These are phyloP conservation scores for Calcarisporium arbuscula DNA, from an alignment of 2,329 filamentous ascomycete species.

Conservation along the genomic window DNA sequence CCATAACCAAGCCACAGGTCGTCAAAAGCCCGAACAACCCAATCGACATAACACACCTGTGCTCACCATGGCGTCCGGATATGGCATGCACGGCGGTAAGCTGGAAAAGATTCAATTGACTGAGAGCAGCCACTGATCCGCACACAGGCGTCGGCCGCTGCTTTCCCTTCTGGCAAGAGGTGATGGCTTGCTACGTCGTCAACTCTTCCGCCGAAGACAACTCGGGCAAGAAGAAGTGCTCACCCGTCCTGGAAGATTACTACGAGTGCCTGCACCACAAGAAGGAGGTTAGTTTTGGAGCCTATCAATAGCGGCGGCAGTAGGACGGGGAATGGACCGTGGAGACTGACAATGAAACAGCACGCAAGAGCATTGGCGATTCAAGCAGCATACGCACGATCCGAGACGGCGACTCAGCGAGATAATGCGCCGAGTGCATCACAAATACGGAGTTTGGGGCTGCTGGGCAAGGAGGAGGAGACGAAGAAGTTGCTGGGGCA, in stretches of 20 bases:
- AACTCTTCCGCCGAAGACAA: slow-evolving; percentile 77
- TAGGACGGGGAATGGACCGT: not conserved
- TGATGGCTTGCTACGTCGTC: slow-evolving; percentile 95
- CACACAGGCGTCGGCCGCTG: slow-evolving; percentile 62
- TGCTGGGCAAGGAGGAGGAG: slow-evolving; percentile 80
- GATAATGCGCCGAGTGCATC: slow-evolving; percentile 77
- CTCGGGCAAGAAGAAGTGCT: slow-evolving; percentile 81
- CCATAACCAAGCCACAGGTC: no score
- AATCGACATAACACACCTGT: no score
- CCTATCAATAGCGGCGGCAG: not conserved
- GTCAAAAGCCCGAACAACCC: no score
- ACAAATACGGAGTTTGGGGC: slow-evolving; percentile 79
- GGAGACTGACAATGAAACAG: slow-evolving; percentile 38
- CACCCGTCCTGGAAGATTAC: slow-evolving; percentile 84
- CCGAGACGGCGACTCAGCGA: slow-evolving; percentile 66
- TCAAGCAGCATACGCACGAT: slow-evolving; percentile 79
- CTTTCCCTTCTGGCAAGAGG: slow-evolving; percentile 99
- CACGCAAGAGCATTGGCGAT: slow-evolving; percentile 70
- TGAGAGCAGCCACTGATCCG: slow-evolving; percentile 14
- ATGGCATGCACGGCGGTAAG: slow-evolving; percentile 73
- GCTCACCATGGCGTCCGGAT: slow-evolving; percentile 69
- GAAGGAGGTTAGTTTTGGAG: slow-evolving; percentile 72
- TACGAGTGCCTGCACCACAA: slow-evolving; percentile 98
- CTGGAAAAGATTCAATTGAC: slow-evolving; percentile 13
- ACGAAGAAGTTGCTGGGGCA: slow-evolving; percentile 52